Conservation (phyloP, 257 asterid genomes). For the Solanum microdontum region DNA sequence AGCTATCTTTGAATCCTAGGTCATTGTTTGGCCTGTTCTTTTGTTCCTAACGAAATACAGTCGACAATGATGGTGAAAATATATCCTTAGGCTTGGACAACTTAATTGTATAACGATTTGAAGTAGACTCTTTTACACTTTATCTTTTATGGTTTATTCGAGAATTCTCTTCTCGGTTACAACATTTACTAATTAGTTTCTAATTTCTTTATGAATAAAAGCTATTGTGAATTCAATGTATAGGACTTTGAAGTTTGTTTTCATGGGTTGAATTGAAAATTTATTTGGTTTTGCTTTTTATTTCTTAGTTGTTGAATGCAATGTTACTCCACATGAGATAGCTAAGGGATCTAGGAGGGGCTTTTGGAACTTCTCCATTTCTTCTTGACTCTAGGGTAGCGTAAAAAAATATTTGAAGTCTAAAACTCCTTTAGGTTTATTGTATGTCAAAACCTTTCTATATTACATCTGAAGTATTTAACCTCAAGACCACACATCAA, state of each 20-base stretch:
- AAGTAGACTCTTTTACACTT: neutral
- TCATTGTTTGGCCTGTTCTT: neutral
- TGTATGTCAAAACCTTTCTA: neutral
- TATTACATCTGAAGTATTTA: neutral
- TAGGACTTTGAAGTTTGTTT: neutral
- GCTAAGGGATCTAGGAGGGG: neutral
- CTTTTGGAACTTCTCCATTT: neutral
- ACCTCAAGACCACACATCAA: neutral
- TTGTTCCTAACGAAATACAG: neutral
- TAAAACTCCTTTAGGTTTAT: neutral
- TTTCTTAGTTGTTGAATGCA: neutral
- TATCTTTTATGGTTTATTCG: neutral
- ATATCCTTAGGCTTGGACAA: neutral
- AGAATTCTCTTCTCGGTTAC: neutral
- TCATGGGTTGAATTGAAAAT: neutral
- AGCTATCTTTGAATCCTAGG: neutral
- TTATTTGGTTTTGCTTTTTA: neutral
- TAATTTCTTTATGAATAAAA: neutral
- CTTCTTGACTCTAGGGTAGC: neutral
- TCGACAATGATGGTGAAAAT: neutral
- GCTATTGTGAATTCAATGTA: neutral
- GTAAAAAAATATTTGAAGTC: neutral
- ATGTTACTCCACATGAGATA: neutral
- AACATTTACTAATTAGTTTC: neutral
- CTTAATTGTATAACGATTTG: neutral